Evolutionary conservation across 345 rosid species (phyloP).

Genomic region (Brassica rapa): DNA sequence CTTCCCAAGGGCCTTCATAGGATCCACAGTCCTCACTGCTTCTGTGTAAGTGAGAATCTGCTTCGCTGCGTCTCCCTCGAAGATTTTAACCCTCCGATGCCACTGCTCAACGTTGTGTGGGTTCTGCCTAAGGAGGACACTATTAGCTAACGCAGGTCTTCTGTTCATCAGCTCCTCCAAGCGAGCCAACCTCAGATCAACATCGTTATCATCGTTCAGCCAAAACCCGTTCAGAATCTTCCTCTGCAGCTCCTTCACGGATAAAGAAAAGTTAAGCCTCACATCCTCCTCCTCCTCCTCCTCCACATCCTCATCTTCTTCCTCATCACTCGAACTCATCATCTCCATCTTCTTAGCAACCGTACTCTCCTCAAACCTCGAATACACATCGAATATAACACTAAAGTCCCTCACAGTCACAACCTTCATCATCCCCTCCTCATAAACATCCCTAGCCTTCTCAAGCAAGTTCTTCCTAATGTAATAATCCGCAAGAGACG

Average conservation of each 20-base stretch:
- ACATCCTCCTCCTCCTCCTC: slow-evolving; percentile 66
- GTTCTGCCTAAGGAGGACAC: slow-evolving; percentile 90
- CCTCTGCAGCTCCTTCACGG: slow-evolving; percentile 66
- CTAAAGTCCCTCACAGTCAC: slow-evolving; percentile 92
- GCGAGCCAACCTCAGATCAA: slow-evolving; percentile 83
- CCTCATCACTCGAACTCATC: slow-evolving; percentile 66
- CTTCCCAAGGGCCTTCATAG: slow-evolving; percentile 96
- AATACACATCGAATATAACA: slow-evolving; percentile 86
- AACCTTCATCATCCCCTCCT: slow-evolving; percentile 95
- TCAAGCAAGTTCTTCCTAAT: slow-evolving; percentile 81
- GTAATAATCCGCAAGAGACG: slow-evolving; percentile 93
- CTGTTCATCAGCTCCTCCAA: slow-evolving; percentile 77
- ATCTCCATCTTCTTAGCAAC: slow-evolving; percentile 70
- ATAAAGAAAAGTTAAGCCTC: slow-evolving; percentile 57
- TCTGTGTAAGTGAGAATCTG: slow-evolving; percentile 94
- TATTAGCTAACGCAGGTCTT: slow-evolving; percentile 89
- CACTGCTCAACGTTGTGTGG: slow-evolving; percentile 99
- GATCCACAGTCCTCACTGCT: slow-evolving; percentile 94
- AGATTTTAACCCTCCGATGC: slow-evolving; percentile 91
- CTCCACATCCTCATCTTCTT: slow-evolving; percentile 54
- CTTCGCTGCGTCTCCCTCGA: slow-evolving; percentile 83
- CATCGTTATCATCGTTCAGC: slow-evolving; percentile 82
- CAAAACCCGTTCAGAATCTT: slow-evolving; percentile 81
- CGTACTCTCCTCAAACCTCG: slow-evolving; percentile 83
- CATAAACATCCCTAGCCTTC: slow-evolving; percentile 91